Base-by-base conservation (phyloP, 768 basidiomycete genomes). In the Amanita muscaria region DNA sequence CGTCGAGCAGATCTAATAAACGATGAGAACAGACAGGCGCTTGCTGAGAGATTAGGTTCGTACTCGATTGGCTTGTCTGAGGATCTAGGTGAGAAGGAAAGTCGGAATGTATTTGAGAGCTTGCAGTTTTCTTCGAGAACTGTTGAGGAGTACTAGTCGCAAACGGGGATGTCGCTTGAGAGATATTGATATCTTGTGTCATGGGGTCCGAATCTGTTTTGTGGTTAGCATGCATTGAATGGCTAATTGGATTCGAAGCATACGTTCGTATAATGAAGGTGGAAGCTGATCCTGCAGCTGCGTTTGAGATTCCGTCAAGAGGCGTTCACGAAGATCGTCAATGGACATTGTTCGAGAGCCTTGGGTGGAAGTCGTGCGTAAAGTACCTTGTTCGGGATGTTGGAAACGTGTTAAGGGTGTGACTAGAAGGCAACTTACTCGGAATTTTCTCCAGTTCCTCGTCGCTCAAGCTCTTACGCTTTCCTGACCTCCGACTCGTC, bases 391-490 rank as follows among this genome's bases (percentile, higher is more conserved):
- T 57, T 58, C 49, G 21, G 33, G 30, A 44, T 33, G 22, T 43
- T 43, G 42, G 48, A 35, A 55, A 8, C 22, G 12, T n/a, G 12
- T 18, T 23, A 23, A 8, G 12, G 22, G 19, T 9, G 15, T 21
- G 25, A 40, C 46, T 44, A 39, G 53, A 15, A 16, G n/a, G 43
- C 23, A 15, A 29, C 27, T 40, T 39, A 24, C 16, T 22, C 24
- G 29, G 22, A 61, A 79, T 55, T 59, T 29, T 70, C 27, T 80
- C 81, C 2, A 64, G 58, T 54, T 84, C 83, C 54, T 85, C 82
- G 51, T 85, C 83, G 53, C 80, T 83, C 51, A 79, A 48, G 54
- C 79, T 84, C 51, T 64, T 69, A 29, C 76, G 68, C 48, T 79
- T 75, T 8, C 67, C 70, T 58, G 70, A 79, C 48, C 61, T 65